These are phyloP conservation scores for Cynanchum wilfordii DNA, from an alignment of 257 asterid species.

Conservation along the genomic window DNA sequence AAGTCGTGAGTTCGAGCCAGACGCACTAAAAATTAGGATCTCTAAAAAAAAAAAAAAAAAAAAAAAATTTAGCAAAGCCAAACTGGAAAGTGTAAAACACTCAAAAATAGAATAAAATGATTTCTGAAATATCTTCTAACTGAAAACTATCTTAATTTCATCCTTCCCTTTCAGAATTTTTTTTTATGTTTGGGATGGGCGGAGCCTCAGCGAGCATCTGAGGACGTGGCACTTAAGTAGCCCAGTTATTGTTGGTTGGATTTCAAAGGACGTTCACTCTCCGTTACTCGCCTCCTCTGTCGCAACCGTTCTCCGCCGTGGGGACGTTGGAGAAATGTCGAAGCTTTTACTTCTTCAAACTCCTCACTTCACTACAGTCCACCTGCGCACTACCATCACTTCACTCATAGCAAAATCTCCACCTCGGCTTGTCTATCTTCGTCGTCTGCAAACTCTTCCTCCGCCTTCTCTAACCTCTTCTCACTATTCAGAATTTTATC, in stretches of 20 bases:
- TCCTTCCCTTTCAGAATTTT: too few species aligned
- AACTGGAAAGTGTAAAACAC: too few species aligned
- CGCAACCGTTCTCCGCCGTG: background rate
- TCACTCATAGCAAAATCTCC: slow-evolving; percentile 17
- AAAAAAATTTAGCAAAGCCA: too few species aligned
- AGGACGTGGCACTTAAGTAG: slow-evolving; percentile 24
- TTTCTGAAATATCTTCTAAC: too few species aligned
- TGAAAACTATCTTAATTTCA: too few species aligned
- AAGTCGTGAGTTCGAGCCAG: too few species aligned
- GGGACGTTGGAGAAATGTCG: slow-evolving; percentile 16
- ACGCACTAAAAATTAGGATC: too few species aligned
- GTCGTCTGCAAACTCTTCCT: slow-evolving; percentile 9
- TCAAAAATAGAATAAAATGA: too few species aligned
- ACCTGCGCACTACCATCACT: slow-evolving; percentile 41
- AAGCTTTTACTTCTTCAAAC: slow-evolving; percentile 32
- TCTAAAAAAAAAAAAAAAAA: too few species aligned
- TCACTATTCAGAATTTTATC: background rate
- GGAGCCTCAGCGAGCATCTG: background rate
- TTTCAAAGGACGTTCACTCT: background rate
- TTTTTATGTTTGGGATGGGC: background rate
- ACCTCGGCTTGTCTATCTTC: slow-evolving; percentile 10
- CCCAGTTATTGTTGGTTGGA: slow-evolving; percentile 10
- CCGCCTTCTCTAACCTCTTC: background rate
- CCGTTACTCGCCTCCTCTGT: background rate
- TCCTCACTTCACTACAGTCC: slow-evolving; percentile 35